phyloP scores from a whole-genome alignment of 352 stramenopile genomes.

The Phytophthora fragariae region DNA sequence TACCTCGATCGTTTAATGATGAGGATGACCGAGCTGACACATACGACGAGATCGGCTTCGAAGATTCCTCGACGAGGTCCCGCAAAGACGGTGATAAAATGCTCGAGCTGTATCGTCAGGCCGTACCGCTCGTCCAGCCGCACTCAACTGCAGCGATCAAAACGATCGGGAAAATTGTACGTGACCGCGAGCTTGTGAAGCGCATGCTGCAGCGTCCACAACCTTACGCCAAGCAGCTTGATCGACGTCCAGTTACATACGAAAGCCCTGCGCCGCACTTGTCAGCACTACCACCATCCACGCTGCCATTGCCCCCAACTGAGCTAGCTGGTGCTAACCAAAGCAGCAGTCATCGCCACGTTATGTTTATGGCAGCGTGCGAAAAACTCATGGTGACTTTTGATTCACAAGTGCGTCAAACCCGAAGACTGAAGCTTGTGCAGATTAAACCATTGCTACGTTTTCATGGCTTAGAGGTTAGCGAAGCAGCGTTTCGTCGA shows the following conservation, averaged over 20 bases:
- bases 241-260: constrained; percentile 24
- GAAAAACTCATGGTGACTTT: constrained; percentile 58
- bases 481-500: constrained; percentile 51
- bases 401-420: constrained; percentile 45
- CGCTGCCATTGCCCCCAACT: constrained; percentile 16
- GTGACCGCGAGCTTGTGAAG: constrained; percentile 50
- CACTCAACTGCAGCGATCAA: constrained; percentile 67
- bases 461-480: constrained; percentile 53
- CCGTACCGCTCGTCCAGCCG: constrained; percentile 62
- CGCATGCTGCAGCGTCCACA: constrained; percentile 64
- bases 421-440: constrained; percentile 39
- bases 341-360: constrained; percentile 18
- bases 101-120: constrained; percentile 60
- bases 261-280: constrained; percentile 18
- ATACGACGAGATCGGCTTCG: constrained; percentile 14
- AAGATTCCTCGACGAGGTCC: constrained; percentile 7
- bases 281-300: constrained; percentile 1
- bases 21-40: constrained; percentile 9
- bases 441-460: constrained; percentile 51
- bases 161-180: constrained; percentile 64
- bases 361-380: constrained; percentile 59
- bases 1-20: constrained; percentile 7
- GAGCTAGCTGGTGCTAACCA: not conserved
- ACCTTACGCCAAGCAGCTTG: constrained; percentile 34
- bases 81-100: constrained; percentile 20